A percentile compares a stretch with the other conserved stretches of the same genome.
Conservation (phyloP, 768 basidiomycete species). For the Fistulinella prunicolor region DNA sequence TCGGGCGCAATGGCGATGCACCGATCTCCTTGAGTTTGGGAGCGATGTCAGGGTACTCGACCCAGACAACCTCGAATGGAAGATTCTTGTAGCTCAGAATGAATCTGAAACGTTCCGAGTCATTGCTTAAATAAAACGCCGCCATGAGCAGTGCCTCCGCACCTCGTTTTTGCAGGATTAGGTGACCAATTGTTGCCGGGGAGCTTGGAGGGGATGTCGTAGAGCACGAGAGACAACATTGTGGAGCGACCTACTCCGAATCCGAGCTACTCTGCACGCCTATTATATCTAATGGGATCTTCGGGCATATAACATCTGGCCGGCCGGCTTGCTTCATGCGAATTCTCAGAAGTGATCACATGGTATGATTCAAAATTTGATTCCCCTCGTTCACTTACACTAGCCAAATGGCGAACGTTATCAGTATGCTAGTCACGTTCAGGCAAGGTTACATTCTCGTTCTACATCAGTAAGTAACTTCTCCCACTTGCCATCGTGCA, state of each 20-base stretch:
- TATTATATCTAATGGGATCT: background rate
- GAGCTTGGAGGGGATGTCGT: constrained; percentile 35
- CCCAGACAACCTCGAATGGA: constrained; percentile 33
- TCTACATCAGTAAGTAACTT: constrained; percentile 23
- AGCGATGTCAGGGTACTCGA: constrained; percentile 35
- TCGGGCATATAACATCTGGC: background rate
- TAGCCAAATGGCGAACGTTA: too few species aligned
- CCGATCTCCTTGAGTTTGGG: constrained; percentile 26
- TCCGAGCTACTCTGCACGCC: background rate
- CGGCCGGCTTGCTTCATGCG: too few species aligned
- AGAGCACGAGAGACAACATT: constrained; percentile 34
- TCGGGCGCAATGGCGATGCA: constrained; percentile 11
- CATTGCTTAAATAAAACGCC: background rate
- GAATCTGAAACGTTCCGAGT: background rate
- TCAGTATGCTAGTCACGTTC: too few species aligned
- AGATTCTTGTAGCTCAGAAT: constrained; percentile 33
- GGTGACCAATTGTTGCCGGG: constrained; percentile 34
- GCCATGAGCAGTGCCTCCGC: background rate
- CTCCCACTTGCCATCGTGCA: constrained; percentile 29
- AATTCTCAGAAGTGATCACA: too few species aligned
- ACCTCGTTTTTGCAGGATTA: constrained; percentile 40
- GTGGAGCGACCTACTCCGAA: too few species aligned
- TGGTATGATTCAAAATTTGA: too few species aligned
- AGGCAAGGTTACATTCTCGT: constrained; percentile 22
- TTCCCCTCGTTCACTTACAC: too few species aligned